Base-by-base conservation (phyloP, 2,329 filamentous ascomycete species). In the Aspergillus puulaauensis region DNA sequence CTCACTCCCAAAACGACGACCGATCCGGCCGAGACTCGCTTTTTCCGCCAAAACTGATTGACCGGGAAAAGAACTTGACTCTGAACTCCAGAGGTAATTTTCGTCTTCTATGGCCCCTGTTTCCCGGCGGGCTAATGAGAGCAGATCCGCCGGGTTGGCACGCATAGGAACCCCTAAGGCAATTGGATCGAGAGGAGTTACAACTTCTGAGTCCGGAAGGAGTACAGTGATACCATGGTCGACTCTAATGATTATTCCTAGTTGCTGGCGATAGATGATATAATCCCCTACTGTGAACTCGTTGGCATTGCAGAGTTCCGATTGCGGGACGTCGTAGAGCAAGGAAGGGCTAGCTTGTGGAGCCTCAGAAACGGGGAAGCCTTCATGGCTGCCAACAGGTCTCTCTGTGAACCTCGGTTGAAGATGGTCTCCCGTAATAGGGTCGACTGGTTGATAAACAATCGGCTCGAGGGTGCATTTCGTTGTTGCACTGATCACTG, bases 211-310 rank as follows among this genome's bases (percentile, higher is more conserved):
- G 66, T 86, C 81, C 6, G 73, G 66, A 12, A 86, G 74, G 43
- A 75, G 77, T 24, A 87, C 60, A 2, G 80, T 75, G 14, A 85
- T 74, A 52, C 82, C 78, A 48, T 81, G 77, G 31, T 77, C 73
- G 45, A 82, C 73, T 2, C 79, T 74, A 51, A 80, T 75, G 4
- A 87, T 77, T 11, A 79, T 70, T 1, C 85, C 85, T 4, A 86
- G 67, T 81, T 83, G 86, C 61, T 82, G 77, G 17, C 79, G 73
- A 66, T 81, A 83, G 12, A 85, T 73, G 21, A 86, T 74, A 33
- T 82, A 73, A 52, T 83, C 80, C 4, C 81, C 82, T 59, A 80
- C 78, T 6, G 73, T 66, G 60, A 78, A 80, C 48, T 80, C 71
- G 58, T 80, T 74, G 12, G 77, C 74, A 54, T 75, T 73, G 55